Base-by-base conservation (phyloP, 2,329 filamentous ascomycete genomes). In the Ambrosiella cleistominuta region DNA sequence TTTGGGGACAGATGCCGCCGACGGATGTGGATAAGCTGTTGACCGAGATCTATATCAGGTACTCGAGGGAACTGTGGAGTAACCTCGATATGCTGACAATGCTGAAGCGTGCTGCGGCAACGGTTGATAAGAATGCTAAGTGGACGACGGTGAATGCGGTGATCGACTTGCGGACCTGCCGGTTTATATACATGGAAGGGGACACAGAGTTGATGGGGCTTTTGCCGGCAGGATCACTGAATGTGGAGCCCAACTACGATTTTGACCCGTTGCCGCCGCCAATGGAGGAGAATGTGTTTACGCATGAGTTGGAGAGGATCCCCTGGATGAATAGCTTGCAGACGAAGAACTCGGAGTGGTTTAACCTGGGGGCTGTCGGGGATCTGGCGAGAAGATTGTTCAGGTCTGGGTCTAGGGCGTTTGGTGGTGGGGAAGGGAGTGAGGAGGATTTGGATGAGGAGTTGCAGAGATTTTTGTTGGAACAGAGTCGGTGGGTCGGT, bases 1-100 rank as follows among this genome's bases (percentile, higher is more conserved):
- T 97, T 38, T 97, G 93, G 91, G 90, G 87, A 56, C 78, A 83
- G 61, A 76, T 81, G 64, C 80, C 82, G 0, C 78, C 81, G 37
- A 74, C 78, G 11, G 75, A 81, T 51, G 79, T 88, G 63, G 65
- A 68, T 17, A 75, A 79, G 58, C 77, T 95, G 42, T 79, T 88
- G 65, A 81, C 82, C 3, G 81, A 85, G 65, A 75, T 95, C 1
- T 95, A 95, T 66, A 76, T 88, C 36, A 75, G 80, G 59, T 80
- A 85, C 50, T 78, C 85, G 3, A 91, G 89, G 66, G 86, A 91
- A 64, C 72, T 95, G 2, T 96, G 90, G 90, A 89, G 89, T 66
- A 88, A 83, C 3, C 77, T 85, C 0, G 83, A 88, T 64, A 81
- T 80, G 12, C 82, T 77, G 2, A 71, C 74, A 3, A 70, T 95